Evolutionary conservation across 768 basidiomycete genomes (phyloP).

Genomic region (Porpolomopsis calyptriformis): DNA sequence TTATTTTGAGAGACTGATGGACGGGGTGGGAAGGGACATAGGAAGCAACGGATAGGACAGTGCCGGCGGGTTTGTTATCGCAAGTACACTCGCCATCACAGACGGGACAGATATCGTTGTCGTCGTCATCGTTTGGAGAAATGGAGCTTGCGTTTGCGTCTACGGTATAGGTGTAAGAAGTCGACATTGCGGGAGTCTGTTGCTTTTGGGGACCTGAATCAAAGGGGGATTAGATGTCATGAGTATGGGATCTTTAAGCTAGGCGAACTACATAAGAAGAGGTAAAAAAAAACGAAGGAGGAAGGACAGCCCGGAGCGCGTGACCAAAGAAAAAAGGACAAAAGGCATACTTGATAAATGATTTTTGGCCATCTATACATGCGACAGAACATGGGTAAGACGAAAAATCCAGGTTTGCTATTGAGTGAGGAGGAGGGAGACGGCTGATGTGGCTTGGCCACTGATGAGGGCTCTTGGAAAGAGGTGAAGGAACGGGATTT

Average conservation of each 20-base stretch:
- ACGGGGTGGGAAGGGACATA: slow-evolving; percentile 21
- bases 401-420: slow-evolving; percentile 33
- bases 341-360: slow-evolving; percentile 25
- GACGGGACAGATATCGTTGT: slow-evolving; percentile 81
- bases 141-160: slow-evolving; percentile 31
- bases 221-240: slow-evolving; percentile 8
- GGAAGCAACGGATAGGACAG: slow-evolving; percentile 29
- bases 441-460: neutral
- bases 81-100: slow-evolving; percentile 89
- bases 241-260: slow-evolving; percentile 3
- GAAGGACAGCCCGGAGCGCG: slow-evolving; percentile 10
- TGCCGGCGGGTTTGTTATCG: slow-evolving; percentile 36
- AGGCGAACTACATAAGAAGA: neutral
- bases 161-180: slow-evolving; percentile 60
- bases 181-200: slow-evolving; percentile 53
- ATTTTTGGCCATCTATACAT: slow-evolving; percentile 33
- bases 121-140: slow-evolving; percentile 53
- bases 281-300: slow-evolving; percentile 8
- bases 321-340: slow-evolving; percentile 11
- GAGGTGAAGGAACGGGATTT: neutral
- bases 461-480: neutral
- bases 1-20: slow-evolving; percentile 54
- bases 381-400: slow-evolving; percentile 34
- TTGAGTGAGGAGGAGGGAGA: slow-evolving; percentile 2
- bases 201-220: slow-evolving; percentile 29